Percentiles rank a stretch among this genome's conserved stretches.
Conservation (phyloP, 2,329 filamentous ascomycete species). For the Dissoconium aciculare region DNA sequence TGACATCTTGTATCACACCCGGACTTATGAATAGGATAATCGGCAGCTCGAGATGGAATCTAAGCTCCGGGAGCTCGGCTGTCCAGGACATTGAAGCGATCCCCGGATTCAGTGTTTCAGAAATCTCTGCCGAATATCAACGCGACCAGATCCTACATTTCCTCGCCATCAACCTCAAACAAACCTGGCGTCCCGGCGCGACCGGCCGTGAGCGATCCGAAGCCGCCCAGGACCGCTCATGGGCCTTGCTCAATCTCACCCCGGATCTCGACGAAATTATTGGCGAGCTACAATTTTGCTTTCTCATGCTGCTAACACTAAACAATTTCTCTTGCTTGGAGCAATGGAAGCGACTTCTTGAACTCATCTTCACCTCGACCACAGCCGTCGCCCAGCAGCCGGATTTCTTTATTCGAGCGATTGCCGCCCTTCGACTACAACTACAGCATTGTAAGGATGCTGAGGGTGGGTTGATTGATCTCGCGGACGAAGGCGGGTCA, state of each 20-base stretch:
- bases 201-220: conserved; percentile 48
- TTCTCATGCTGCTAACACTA: conserved; percentile 47
- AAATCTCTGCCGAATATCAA: conserved; percentile 21
- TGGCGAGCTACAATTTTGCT: conserved; percentile 48
- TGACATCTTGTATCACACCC: conserved; percentile 37
- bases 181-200: conserved; percentile 47
- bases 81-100: conserved; percentile 43
- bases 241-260: conserved; percentile 43
- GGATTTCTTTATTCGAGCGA: conserved; percentile 37
- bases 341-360: conserved; percentile 48
- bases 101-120: conserved; percentile 34
- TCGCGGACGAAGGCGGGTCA: conserved; percentile 35
- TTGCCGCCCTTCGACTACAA: conserved; percentile 38
- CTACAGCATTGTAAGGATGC: conserved; percentile 42
- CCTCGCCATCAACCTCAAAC: conserved; percentile 44
- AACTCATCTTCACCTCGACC: conserved; percentile 42
- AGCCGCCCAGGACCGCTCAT: conserved; percentile 46
- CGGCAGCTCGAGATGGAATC: conserved; percentile 37
- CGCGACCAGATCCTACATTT: conserved; percentile 36
- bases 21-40: conserved; percentile 37
- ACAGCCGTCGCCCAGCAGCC: conserved; percentile 35
- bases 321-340: conserved; percentile 53
- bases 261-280: conserved; percentile 26
- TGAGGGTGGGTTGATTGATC: conserved; percentile 47
- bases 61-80: conserved; percentile 45